Conservation (phyloP, 257 asterid species). For the Solanum ossicruentum region DNA sequence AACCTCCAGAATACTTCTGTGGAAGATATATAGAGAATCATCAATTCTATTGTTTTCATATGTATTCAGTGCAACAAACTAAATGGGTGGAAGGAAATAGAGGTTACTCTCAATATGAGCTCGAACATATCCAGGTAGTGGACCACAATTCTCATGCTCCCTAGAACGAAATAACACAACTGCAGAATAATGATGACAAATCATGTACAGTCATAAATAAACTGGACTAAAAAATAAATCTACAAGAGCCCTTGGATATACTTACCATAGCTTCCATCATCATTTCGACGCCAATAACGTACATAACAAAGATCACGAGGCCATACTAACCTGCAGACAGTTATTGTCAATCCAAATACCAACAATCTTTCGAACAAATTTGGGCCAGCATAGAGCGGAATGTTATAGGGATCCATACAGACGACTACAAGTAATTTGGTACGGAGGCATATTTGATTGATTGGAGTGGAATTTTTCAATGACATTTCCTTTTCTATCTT, state of each 20-base stretch:
- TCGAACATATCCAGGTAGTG: slow-evolving; percentile 91
- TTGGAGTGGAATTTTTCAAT: neutral
- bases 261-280: slow-evolving; percentile 97
- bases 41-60: neutral
- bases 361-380: neutral
- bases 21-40: neutral
- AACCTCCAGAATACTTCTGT: neutral
- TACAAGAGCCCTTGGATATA: neutral
- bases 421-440: neutral
- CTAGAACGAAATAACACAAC: slow-evolving; percentile 93
- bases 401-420: neutral
- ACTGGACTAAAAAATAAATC: neutral
- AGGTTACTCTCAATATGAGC: slow-evolving; percentile 85
- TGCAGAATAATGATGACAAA: slow-evolving; percentile 29
- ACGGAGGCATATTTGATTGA: neutral
- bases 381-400: neutral
- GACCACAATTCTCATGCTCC: slow-evolving; percentile 87
- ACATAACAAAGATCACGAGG: slow-evolving; percentile 98
- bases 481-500: neutral
- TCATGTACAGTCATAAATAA: slow-evolving; percentile 7
- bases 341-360: neutral
- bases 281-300: slow-evolving; percentile 99
- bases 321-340: slow-evolving; percentile 66
- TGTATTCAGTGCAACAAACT: neutral
- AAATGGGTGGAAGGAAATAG: neutral